phyloP scores from a whole-genome alignment of 371 early-diverging fungal species.

The Lichtheimia corymbifera region DNA sequence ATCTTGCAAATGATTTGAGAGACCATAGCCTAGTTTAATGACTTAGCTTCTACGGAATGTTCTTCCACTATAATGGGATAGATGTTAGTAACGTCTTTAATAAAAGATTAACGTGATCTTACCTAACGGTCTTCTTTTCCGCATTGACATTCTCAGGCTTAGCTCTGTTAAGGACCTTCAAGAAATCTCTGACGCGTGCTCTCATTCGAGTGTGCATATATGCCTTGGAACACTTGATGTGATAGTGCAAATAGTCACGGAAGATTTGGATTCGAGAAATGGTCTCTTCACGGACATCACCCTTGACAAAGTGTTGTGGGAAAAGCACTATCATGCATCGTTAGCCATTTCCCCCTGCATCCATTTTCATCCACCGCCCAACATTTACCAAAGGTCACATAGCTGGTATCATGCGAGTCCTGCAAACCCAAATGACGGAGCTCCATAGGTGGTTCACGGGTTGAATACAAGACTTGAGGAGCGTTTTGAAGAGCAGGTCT shows the following conservation, averaged over 20 bases:
- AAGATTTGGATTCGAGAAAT: constrained; percentile 94
- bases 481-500: constrained; percentile 89
- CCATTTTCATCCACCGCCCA: not conserved
- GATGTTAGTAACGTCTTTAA: not conserved
- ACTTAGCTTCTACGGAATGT: constrained; percentile 34
- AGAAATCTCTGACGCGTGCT: constrained; percentile 90
- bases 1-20: not conserved
- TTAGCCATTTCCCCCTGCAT: not conserved
- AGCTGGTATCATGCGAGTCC: constrained; percentile 77
- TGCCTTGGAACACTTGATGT: constrained; percentile 98
- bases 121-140: constrained; percentile 89
- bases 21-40: no score
- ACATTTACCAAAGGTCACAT: constrained; percentile 89
- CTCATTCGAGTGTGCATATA: constrained; percentile 99
- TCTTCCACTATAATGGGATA: constrained; percentile 26
- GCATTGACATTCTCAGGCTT: constrained; percentile 83
- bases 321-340: constrained; percentile 74
- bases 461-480: constrained; percentile 93
- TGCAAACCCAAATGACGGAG: constrained; percentile 78
- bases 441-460: constrained; percentile 93
- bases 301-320: constrained; percentile 83
- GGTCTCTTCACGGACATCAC: constrained; percentile 80
- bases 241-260: constrained; percentile 98
- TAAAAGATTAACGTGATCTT: constrained; percentile 10
- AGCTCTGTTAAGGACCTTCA: constrained; percentile 97